A percentile compares a stretch with the other conserved stretches of the same genome.
Evolutionary conservation across 257 asterid species (phyloP).

Genomic region (Solanum gracilifrons): DNA sequence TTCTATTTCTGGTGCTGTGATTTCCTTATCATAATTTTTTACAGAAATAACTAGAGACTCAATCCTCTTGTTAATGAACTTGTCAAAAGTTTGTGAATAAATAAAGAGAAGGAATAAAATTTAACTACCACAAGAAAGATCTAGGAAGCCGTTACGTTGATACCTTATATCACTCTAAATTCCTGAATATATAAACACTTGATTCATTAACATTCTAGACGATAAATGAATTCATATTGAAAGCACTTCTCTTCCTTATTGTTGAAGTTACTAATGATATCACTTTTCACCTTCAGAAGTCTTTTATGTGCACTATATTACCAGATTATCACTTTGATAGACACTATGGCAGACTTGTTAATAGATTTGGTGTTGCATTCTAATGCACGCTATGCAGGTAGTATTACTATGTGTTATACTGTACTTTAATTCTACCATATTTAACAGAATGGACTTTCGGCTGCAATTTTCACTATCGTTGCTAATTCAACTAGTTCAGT

Average conservation of each 20-base stretch:
- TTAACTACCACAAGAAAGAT: neutral
- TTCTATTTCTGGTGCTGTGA: conserved; percentile 19
- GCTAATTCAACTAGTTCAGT: too few relatives aligned
- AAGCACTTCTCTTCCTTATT: too few relatives aligned
- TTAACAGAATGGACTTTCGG: too few relatives aligned
- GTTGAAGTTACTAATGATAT: too few relatives aligned
- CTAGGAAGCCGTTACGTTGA: neutral
- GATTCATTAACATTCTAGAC: neutral
- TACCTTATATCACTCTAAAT: neutral
- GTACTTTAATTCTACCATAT: too few relatives aligned
- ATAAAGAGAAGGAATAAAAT: conserved; percentile 14
- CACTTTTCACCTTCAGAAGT: too few relatives aligned
- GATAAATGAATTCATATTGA: too few relatives aligned
- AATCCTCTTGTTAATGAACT: conserved; percentile 87
- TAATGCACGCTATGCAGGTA: too few relatives aligned
- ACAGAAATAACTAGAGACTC: conserved; percentile 52
- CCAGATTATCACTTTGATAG: neutral
- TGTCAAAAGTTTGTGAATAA: conserved; percentile 25
- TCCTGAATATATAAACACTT: too few relatives aligned
- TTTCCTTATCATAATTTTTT: conserved; percentile 46
- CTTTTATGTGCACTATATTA: neutral
- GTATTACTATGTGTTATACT: too few relatives aligned
- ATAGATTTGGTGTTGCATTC: too few relatives aligned
- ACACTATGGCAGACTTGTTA: neutral
- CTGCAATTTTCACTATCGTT: too few relatives aligned